A percentile compares a stretch with the other conserved stretches of the same genome.
These are phyloP conservation scores for Ammopiptanthus mongolicus DNA, from an alignment of 306 rosid species.

Conservation along the genomic window DNA sequence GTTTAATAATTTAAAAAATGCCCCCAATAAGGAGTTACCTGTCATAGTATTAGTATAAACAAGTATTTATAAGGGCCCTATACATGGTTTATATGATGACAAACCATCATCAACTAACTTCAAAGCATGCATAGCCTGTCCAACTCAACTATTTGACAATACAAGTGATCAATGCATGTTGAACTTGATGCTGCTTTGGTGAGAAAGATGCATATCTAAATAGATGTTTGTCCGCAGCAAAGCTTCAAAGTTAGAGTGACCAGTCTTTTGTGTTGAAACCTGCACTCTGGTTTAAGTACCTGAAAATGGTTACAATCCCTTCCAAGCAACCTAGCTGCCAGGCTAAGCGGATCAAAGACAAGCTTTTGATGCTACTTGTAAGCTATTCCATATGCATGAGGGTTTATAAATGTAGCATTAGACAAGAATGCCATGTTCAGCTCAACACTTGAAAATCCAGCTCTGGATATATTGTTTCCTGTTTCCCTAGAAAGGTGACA, in stretches of 20 bases:
- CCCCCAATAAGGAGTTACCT: not conserved
- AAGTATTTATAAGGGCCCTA: not conserved
- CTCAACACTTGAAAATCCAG: conserved; percentile 66
- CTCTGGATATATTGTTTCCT: conserved; percentile 44
- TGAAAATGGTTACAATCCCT: conserved; percentile 12
- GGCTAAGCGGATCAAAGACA: conserved; percentile 5
- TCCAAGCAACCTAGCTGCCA: not conserved
- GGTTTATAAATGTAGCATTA: conserved; percentile 46
- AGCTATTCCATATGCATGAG: conserved; percentile 72
- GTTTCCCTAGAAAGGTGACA: conserved; percentile 76
- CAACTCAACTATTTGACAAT: not conserved
- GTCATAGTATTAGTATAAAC: not conserved
- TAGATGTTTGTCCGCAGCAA: not conserved
- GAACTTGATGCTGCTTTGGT: not conserved
- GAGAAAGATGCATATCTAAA: not conserved
- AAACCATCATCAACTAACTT: not conserved
- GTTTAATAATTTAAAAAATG: not conserved
- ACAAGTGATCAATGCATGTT: not conserved
- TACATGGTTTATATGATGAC: not conserved
- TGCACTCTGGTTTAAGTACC: not conserved
- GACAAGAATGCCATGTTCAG: conserved; percentile 44
- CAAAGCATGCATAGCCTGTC: not conserved
- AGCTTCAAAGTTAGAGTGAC: not conserved
- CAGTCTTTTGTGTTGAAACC: not conserved
- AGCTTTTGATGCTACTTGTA: conserved; percentile 29